These are phyloP conservation scores for Brassica rapa DNA, from an alignment of 345 rosid species.

Conservation along the genomic window DNA sequence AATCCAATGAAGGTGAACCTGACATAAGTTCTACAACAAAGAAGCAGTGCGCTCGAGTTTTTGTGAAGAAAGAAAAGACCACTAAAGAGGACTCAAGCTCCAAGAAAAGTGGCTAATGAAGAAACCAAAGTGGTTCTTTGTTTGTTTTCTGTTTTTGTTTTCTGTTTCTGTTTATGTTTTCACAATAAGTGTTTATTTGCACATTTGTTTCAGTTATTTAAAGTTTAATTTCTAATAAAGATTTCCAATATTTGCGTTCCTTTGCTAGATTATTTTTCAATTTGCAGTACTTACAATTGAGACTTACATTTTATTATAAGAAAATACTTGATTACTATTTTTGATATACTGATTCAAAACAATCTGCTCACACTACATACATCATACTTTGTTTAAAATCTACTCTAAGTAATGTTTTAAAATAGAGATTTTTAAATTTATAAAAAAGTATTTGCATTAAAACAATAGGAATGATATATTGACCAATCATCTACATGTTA, in stretches of 20 bases:
- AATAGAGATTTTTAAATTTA: too few species aligned
- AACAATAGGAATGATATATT: too few species aligned
- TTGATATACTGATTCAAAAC: too few species aligned
- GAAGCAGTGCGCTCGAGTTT: background rate
- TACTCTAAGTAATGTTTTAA: too few species aligned
- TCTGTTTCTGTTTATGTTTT: background rate
- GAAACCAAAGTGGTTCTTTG: background rate
- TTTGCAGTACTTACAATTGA: too few species aligned
- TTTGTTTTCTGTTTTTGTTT: background rate
- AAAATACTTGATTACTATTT: too few species aligned
- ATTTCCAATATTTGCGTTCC: background rate
- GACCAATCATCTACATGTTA: too few species aligned
- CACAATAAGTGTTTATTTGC: background rate
- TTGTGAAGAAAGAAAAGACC: background rate
- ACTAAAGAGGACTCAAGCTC: background rate
- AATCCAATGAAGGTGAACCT: background rate
- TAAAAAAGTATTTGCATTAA: too few species aligned
- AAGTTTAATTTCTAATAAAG: background rate
- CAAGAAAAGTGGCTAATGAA: background rate
- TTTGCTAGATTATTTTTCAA: background rate
- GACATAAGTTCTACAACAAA: background rate
- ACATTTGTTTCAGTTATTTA: background rate
- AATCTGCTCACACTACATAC: too few species aligned
- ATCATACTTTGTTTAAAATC: too few species aligned
- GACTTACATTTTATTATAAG: too few species aligned